Evolutionary conservation across 768 basidiomycete species (phyloP).

Genomic region (Pleurotus eryngii): DNA sequence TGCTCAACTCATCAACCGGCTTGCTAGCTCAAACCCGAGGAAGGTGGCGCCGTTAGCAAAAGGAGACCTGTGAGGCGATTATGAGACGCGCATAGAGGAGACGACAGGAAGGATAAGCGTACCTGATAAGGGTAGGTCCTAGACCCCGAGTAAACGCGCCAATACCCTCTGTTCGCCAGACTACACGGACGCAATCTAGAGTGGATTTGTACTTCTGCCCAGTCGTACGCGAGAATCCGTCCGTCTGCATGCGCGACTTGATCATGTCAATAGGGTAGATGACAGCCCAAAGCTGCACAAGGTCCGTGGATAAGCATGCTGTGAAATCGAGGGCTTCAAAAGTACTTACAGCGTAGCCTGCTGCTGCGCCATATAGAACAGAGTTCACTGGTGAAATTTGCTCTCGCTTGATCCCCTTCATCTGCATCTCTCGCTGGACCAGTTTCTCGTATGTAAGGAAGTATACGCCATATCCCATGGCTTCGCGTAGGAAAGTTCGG

Average conservation of each 20-base stretch:
- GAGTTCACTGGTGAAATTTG: constrained; percentile 77
- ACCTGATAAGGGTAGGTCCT: constrained; percentile 89
- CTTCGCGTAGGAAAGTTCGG: constrained; percentile 80
- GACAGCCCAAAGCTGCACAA: constrained; percentile 73
- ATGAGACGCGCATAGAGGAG: background rate
- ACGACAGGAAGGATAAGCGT: constrained; percentile 21
- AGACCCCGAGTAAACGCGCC: constrained; percentile 90
- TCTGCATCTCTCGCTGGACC: constrained; percentile 80
- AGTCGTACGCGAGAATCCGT: constrained; percentile 72
- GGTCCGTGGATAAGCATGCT: constrained; percentile 7
- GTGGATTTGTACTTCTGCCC: constrained; percentile 83
- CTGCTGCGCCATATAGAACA: constrained; percentile 84
- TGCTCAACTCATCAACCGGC: constrained; percentile 53
- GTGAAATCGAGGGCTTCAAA: background rate
- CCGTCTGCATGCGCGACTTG: constrained; percentile 95
- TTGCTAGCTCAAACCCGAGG: constrained; percentile 93
- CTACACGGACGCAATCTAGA: constrained; percentile 76
- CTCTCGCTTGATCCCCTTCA: constrained; percentile 66
- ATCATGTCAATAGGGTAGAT: constrained; percentile 97
- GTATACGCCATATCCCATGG: constrained; percentile 80
- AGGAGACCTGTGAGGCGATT: constrained; percentile 60
- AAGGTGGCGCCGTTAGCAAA: constrained; percentile 98
- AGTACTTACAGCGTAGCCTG: constrained; percentile 80
- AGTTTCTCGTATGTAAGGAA: constrained; percentile 93
- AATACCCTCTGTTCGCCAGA: constrained; percentile 82